phyloP scores from a whole-genome alignment of 176 grass and related monocot species.

The Raddia guianensis region DNA sequence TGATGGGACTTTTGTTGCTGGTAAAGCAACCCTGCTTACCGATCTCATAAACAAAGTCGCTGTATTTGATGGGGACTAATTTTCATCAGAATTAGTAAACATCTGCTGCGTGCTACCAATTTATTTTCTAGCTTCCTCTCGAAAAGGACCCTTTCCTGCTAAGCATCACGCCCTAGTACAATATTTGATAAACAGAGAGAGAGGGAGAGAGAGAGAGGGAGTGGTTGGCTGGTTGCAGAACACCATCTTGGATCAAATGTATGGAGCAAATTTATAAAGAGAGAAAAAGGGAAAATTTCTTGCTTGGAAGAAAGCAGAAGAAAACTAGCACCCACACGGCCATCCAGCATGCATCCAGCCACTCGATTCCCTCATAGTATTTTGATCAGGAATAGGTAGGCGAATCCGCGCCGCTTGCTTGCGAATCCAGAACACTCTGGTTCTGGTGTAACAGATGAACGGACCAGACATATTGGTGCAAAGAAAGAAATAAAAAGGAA shows the following conservation, averaged over 20 bases:
- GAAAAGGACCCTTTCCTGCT: slow-evolving; percentile 1
- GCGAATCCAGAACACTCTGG: slow-evolving; percentile 3
- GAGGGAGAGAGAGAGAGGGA: no score
- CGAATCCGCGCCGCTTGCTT: slow-evolving; percentile 31
- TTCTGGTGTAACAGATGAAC: background rate
- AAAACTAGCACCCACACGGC: background rate
- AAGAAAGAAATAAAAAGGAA: background rate
- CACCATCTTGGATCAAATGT: background rate
- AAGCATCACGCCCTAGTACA: slow-evolving; percentile 18
- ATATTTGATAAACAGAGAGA: no score
- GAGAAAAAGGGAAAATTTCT: background rate
- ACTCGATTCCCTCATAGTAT: slow-evolving; percentile 7
- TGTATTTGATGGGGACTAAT: background rate
- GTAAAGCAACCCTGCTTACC: background rate
- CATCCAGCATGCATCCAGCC: background rate
- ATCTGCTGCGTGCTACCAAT: background rate
- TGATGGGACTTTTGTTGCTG: background rate
- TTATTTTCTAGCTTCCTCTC: background rate
- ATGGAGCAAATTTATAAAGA: background rate
- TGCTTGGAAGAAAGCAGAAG: slow-evolving; percentile 53
- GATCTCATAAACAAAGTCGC: background rate
- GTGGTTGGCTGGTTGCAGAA: no score
- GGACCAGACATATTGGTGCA: no score
- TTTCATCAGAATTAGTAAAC: background rate
- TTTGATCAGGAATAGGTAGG: slow-evolving; percentile 43